Percentiles rank a stretch among this genome's conserved stretches.
These are phyloP conservation scores for Candida argentea DNA, from an alignment of 805 yeast species.

Conservation along the genomic window DNA sequence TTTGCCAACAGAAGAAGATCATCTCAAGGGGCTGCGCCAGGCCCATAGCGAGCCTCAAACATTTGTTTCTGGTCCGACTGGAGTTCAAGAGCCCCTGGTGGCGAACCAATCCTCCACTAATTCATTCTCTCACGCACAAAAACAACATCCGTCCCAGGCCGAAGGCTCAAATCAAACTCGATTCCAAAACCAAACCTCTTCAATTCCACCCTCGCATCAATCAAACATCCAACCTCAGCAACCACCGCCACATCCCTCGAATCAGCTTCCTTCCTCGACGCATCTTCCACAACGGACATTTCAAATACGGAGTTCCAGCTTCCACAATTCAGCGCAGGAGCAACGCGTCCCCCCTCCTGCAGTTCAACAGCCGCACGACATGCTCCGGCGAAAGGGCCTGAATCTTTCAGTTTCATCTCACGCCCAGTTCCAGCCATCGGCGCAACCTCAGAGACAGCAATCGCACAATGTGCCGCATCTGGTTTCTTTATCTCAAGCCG, in stretches of 20 bases:
- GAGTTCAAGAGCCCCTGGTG: no score
- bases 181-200: no score
- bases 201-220: conserved; percentile 3
- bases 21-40: neutral
- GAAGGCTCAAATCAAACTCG: conserved; percentile 2
- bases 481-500: neutral
- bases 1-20: neutral
- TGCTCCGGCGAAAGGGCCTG: no score
- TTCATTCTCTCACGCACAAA: no score
- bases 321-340: no score
- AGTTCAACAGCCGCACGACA: no score
- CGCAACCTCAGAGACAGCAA: neutral
- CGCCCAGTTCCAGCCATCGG: neutral
- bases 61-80: no score
- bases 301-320: no score
- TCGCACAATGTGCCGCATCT: neutral
- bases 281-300: neutral
- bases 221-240: conserved; percentile 1
- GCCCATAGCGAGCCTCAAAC: conserved; percentile 2
- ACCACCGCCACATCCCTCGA: neutral
- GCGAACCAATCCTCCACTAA: no score
- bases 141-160: conserved; percentile 14
- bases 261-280: neutral
- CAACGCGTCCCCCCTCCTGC: no score
- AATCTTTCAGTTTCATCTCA: no score